Evolutionary conservation across 2,329 filamentous ascomycete species (phyloP).

Genomic region (Parafenestella ontariensis): DNA sequence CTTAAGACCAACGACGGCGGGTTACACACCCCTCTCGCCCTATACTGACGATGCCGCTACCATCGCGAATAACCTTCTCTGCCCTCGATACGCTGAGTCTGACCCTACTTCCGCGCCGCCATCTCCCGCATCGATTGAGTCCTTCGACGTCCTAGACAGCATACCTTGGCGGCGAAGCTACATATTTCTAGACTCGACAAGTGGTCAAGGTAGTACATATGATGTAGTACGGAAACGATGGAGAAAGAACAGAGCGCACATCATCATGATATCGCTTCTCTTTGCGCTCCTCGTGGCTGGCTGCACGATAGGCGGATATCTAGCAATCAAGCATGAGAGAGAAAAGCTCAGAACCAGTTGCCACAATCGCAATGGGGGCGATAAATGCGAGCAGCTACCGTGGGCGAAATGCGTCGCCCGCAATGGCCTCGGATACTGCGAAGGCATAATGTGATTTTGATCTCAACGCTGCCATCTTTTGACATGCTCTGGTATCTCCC

Average conservation of each 20-base stretch:
- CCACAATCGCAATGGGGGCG: no score
- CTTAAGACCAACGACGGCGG: constrained; percentile 20
- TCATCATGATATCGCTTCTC: constrained; percentile 27
- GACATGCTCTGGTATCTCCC: no score
- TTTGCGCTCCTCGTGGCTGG: constrained; percentile 28
- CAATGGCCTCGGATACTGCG: no score
- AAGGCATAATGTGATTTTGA: no score
- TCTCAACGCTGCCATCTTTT: neutral
- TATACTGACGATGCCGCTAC: constrained; percentile 35
- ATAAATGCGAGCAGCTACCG: no score
- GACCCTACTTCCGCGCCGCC: constrained; percentile 42
- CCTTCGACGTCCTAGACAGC: constrained; percentile 43
- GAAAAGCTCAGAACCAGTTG: constrained; percentile 7
- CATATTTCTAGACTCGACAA: constrained; percentile 17
- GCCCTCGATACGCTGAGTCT: constrained; percentile 41
- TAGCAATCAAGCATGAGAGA: constrained; percentile 25
- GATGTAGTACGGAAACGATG: constrained; percentile 19
- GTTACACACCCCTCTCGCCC: constrained; percentile 35
- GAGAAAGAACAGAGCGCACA: constrained; percentile 26
- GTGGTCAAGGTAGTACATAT: neutral
- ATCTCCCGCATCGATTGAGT: constrained; percentile 44
- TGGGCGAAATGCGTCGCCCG: no score
- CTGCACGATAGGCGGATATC: constrained; percentile 26
- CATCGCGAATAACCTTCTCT: constrained; percentile 36
- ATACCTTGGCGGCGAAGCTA: constrained; percentile 43